Percentiles rank a stretch among this genome's conserved stretches.
Conservation (phyloP, 2,329 filamentous ascomycete species). For the Calonectria leucothoes region DNA sequence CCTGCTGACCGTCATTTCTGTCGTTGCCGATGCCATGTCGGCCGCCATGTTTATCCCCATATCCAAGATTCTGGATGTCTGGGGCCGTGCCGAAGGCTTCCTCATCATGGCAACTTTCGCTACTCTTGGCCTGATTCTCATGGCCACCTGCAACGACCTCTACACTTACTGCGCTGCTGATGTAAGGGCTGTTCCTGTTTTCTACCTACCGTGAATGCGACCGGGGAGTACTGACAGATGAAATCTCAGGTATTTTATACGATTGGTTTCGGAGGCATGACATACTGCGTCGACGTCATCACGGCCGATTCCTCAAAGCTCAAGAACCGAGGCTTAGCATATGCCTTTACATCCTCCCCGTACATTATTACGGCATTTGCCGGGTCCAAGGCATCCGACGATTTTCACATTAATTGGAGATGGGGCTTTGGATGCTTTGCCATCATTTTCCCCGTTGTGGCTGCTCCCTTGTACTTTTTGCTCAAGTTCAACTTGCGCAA, state of each 20-base stretch:
- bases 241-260: constrained; percentile 66
- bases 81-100: constrained; percentile 71
- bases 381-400: constrained; percentile 39
- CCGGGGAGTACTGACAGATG: constrained; percentile 6
- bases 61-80: constrained; percentile 71
- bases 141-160: constrained; percentile 64
- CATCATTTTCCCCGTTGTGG: constrained; percentile 71
- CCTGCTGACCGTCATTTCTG: constrained; percentile 62
- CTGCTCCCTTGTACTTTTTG: constrained; percentile 68
- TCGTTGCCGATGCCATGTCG: constrained; percentile 63
- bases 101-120: constrained; percentile 61
- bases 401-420: constrained; percentile 37
- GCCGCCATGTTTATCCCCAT: constrained; percentile 71
- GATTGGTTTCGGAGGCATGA: constrained; percentile 70
- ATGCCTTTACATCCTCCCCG: constrained; percentile 53
- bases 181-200: too few relatives aligned
- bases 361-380: constrained; percentile 60
- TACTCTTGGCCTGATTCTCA: constrained; percentile 65
- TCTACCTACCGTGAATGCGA: too few relatives aligned
- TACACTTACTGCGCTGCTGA: constrained; percentile 63
- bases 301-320: constrained; percentile 70
- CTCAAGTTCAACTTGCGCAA: constrained; percentile 67
- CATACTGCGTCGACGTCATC: constrained; percentile 72
- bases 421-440: constrained; percentile 69
- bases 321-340: constrained; percentile 53